Conservation (phyloP, 176 grass and related monocot species). For the Poa pratensis region DNA sequence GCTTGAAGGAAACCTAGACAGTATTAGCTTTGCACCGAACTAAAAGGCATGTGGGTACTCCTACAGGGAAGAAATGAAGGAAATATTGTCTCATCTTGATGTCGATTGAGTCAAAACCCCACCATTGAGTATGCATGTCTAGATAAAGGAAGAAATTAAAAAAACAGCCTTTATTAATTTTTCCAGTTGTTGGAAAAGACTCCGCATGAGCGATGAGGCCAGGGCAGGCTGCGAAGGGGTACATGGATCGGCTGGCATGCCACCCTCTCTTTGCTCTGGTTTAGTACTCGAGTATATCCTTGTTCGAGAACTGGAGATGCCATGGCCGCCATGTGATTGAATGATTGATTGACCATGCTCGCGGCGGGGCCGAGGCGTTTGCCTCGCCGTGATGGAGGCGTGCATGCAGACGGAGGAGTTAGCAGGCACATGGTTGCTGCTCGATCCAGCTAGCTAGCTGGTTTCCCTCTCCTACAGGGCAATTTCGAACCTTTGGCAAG, state of each 20-base stretch:
- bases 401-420: no score
- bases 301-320: background rate
- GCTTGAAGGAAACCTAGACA: background rate
- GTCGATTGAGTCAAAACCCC: no score
- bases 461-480: no score
- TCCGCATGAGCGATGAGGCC: background rate
- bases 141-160: no score
- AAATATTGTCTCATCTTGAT: no score
- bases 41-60: background rate
- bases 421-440: no score
- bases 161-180: no score
- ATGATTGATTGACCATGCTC: background rate
- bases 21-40: background rate
- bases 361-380: background rate
- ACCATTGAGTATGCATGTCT: no score
- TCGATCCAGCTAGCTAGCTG: no score
- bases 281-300: background rate
- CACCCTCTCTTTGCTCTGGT: background rate
- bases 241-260: background rate
- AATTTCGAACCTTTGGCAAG: no score
- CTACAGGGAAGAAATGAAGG: no score
- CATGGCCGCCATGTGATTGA: background rate
- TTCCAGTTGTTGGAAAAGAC: background rate
- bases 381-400: background rate
- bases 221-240: background rate